Conservation (phyloP, 2,329 filamentous ascomycete species). For the Aspergillus carbonarius region DNA sequence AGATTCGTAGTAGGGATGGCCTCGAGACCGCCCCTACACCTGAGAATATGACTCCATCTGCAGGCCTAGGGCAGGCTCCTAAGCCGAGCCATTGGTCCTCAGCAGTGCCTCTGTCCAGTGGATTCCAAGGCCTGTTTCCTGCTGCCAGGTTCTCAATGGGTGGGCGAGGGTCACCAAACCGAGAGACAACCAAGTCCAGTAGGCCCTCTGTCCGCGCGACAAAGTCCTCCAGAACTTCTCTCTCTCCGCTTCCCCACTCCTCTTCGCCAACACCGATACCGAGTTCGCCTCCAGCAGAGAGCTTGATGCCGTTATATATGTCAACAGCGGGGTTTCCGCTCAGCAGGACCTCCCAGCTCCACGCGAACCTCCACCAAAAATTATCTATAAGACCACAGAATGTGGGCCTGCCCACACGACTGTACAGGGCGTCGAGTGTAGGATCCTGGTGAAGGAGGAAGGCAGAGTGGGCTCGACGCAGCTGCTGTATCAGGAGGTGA, state of each 20-base stretch:
- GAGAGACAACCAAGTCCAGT: conserved; percentile 81
- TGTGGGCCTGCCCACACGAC: conserved; percentile 61
- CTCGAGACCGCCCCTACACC: conserved; percentile 73
- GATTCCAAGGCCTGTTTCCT: conserved; percentile 17
- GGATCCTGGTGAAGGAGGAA: conserved; percentile 87
- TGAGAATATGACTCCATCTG: conserved; percentile 84
- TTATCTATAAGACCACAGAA: conserved; percentile 72
- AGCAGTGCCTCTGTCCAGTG: conserved; percentile 19
- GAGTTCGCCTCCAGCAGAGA: conserved; percentile 86
- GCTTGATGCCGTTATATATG: conserved; percentile 78
- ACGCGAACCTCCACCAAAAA: conserved; percentile 73
- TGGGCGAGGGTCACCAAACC: conserved; percentile 66
- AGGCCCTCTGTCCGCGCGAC: conserved; percentile 76
- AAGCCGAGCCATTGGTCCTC: conserved; percentile 69
- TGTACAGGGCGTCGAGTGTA: conserved; percentile 69
- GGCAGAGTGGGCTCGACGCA: conserved; percentile 75
- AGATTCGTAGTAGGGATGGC: conserved; percentile 68
- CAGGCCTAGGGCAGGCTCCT: conserved; percentile 64
- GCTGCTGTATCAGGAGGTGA: conserved; percentile 72
- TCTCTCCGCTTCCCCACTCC: conserved; percentile 87
- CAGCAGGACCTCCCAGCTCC: conserved; percentile 81
- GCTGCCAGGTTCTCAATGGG: conserved; percentile 23
- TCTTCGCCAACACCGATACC: conserved; percentile 95
- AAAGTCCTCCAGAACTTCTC: conserved; percentile 90
- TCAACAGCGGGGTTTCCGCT: conserved; percentile 83